A percentile compares a stretch with the other conserved stretches of the same genome.
Evolutionary conservation across 2,329 filamentous ascomycete species (phyloP).

Genomic region (Scedosporium aurantiacum): DNA sequence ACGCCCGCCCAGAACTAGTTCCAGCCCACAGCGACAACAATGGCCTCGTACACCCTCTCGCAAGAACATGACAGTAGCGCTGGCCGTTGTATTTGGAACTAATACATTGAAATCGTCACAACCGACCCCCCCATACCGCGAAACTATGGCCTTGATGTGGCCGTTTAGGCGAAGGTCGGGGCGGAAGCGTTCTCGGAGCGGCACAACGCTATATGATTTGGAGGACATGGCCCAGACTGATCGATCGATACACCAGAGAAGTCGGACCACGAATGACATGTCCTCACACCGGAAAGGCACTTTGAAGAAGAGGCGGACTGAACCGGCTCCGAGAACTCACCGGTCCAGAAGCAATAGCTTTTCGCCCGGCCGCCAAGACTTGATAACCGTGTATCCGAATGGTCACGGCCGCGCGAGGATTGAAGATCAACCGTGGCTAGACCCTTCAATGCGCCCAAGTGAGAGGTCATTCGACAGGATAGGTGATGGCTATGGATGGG

Average conservation of each 20-base stretch:
- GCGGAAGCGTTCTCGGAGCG: constrained; percentile 43
- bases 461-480: constrained; percentile 4
- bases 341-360: constrained; percentile 47
- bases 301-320: constrained; percentile 31
- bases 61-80: not conserved
- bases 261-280: constrained; percentile 19
- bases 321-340: constrained; percentile 34
- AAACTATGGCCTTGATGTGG: constrained; percentile 61
- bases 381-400: constrained; percentile 27
- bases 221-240: constrained; percentile 21
- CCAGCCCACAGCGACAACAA: not conserved
- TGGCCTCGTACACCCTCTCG: not conserved
- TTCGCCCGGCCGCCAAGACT: constrained; percentile 48
- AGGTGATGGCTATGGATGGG: not conserved
- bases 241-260: constrained; percentile 21
- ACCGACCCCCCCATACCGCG: not conserved
- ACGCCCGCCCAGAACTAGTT: not conserved
- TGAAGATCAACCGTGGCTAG: not conserved
- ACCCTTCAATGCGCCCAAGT: constrained; percentile 12
- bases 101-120: not conserved
- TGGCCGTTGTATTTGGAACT: not conserved
- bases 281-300: constrained; percentile 15
- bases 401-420: not conserved
- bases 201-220: constrained; percentile 43
- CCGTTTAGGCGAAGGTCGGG: constrained; percentile 67